Conservation (phyloP, 257 asterid genomes). For the Gynochthodes officinalis region DNA sequence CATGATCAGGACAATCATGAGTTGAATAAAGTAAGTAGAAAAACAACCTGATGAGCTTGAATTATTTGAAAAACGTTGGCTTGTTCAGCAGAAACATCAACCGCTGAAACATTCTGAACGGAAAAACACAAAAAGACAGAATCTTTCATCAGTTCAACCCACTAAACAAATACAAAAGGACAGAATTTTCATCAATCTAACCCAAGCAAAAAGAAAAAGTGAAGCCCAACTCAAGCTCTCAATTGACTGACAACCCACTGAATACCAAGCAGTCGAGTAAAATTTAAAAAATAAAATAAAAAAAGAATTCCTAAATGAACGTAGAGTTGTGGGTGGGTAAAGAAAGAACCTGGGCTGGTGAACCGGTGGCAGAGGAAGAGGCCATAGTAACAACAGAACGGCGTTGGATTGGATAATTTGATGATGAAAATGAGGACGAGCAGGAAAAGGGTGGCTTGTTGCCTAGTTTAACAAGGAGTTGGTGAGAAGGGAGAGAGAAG, state of each 20-base stretch:
- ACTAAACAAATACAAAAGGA: constrained; percentile 11
- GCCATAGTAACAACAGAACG: constrained; percentile 28
- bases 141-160: constrained; percentile 8
- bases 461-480: background rate
- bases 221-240: background rate
- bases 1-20: background rate
- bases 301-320: background rate
- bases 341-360: constrained; percentile 16
- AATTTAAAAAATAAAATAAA: too few species aligned
- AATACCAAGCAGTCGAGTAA: too few species aligned
- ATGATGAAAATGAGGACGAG: background rate
- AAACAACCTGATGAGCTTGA: constrained; percentile 78
- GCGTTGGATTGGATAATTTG: constrained; percentile 2
- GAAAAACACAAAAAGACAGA: constrained; percentile 7
- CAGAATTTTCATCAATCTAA: constrained; percentile 4
- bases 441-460: constrained; percentile 2
- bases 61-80: constrained; percentile 54
- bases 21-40: background rate
- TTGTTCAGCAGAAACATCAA: constrained; percentile 27
- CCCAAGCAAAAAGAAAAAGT: background rate
- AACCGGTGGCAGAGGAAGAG: constrained; percentile 21
- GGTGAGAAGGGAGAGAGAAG: background rate
- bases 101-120: constrained; percentile 38
- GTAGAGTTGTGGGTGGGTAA: background rate
- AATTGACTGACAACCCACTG: too few species aligned